A percentile compares a stretch with the other conserved stretches of the same genome.
These are phyloP conservation scores for Yarrowia bubula DNA, from an alignment of 805 yeast species.

Conservation along the genomic window DNA sequence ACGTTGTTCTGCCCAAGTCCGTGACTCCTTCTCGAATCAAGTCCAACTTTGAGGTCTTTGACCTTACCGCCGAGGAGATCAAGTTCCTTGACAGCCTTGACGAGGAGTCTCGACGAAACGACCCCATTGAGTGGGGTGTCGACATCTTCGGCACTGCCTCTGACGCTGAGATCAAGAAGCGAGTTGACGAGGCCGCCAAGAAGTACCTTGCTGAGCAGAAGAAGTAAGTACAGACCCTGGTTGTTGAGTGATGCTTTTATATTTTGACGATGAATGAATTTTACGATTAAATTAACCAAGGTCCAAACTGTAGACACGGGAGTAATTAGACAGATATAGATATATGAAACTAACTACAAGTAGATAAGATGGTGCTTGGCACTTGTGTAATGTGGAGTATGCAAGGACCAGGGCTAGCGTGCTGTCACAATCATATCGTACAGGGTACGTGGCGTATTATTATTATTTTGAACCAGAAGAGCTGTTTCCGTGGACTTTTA, in stretches of 20 bases:
- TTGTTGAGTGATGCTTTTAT: neutral
- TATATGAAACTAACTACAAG: neutral
- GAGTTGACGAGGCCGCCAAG: slow-evolving; percentile 29
- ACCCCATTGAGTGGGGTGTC: slow-evolving; percentile 37
- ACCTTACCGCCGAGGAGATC: slow-evolving; percentile 47
- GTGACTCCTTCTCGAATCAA: slow-evolving; percentile 62
- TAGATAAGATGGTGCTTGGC: slow-evolving; percentile 2
- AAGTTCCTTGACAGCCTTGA: slow-evolving; percentile 34
- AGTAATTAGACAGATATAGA: neutral
- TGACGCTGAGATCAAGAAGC: slow-evolving; percentile 30
- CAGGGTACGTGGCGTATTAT: too few relatives aligned
- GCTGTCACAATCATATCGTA: too few relatives aligned
- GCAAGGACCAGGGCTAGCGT: neutral
- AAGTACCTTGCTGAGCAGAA: slow-evolving; percentile 19
- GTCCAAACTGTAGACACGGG: neutral
- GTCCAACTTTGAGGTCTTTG: slow-evolving; percentile 56
- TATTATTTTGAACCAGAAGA: too few relatives aligned
- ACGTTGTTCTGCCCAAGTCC: slow-evolving; percentile 77
- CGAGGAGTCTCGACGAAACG: slow-evolving; percentile 35
- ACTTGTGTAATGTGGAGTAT: neutral
- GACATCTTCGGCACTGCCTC: slow-evolving; percentile 36
- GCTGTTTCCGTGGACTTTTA: too few relatives aligned
- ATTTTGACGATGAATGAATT: slow-evolving; percentile 7
- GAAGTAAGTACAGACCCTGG: slow-evolving; percentile 4
- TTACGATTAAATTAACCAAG: slow-evolving; percentile 7